Base-by-base conservation (phyloP, 1,139 yeast genomes). In the Wickerhamomyces sp. region DNA sequence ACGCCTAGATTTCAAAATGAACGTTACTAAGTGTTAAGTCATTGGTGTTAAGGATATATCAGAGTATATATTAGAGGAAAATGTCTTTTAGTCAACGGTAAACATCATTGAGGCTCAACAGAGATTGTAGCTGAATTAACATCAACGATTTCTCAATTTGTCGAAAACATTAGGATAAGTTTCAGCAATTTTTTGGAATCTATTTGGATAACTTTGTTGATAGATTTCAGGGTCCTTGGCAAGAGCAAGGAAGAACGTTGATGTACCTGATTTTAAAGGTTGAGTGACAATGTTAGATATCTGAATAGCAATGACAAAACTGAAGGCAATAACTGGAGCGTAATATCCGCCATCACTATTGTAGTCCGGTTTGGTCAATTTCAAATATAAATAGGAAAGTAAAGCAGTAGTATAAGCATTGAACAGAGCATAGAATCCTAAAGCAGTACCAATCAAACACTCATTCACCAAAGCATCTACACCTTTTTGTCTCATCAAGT, bases 171-270 rank as follows among this genome's bases (percentile, higher is more conserved):
- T 76, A 4, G 96, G 96, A 58, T 87, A 88, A 41, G 80, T 74
- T 47, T 76, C 64, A 54, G 86, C 79, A 35, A 89, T 69, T 53
- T 77, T 79, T 47, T 84, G 85, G 59, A 84, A 89, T 44, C 79
- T 68, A 37, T 80, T 80, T 39, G 96, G 88, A 58, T 88, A 83
- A 34, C 87, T 75, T 66, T 76, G 74, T 54, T 78, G 79, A 70
- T 83, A 82, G 7, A 88, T 81, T 52, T 88, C 94, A 0, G 97
- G 96, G 53, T 89, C 95, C 52, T 81, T 80, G 12, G 94, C 92
- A 58, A 87, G 70, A 1, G 95, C 92, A 36, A 89, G 82, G 61
- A 89, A 89, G 60, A 90, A 82, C 0, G 96, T 84, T 4, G 95
- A 78, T 1, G 84, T 77, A 13, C 97, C 97, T 1, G 90, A 80